Conservation (phyloP, 148 eudicot species). For the Vaccinium darrowii region DNA sequence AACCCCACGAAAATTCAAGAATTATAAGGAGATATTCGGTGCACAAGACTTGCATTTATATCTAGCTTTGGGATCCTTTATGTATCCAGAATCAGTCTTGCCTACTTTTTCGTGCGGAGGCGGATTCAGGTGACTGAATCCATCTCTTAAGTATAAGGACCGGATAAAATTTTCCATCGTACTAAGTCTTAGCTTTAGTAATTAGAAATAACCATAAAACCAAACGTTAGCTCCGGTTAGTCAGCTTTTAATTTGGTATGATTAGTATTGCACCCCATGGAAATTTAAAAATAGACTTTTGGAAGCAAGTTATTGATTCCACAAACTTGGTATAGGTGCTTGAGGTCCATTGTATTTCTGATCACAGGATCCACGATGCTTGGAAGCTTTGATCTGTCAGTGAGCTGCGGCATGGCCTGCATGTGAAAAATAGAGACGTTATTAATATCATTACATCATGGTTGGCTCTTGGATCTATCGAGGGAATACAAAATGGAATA, state of each 20-base stretch:
- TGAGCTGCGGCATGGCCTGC: conserved; percentile 92
- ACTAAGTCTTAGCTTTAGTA: not conserved
- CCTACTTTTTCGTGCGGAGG: not conserved
- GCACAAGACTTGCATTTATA: no score
- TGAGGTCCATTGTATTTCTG: conserved; percentile 69
- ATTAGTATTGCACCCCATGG: not conserved
- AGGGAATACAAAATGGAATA: not conserved
- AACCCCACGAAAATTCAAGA: no score
- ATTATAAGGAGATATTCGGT: no score
- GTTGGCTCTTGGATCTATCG: not conserved
- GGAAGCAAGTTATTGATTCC: not conserved
- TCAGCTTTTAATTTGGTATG: not conserved
- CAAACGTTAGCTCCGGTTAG: not conserved
- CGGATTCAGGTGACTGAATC: not conserved
- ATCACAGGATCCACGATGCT: conserved; percentile 77
- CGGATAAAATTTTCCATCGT: not conserved
- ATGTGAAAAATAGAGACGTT: conserved; percentile 1
- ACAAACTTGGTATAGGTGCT: conserved; percentile 83
- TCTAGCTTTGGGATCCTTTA: no score
- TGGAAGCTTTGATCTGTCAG: conserved; percentile 82
- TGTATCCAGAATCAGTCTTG: not conserved
- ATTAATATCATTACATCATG: not conserved
- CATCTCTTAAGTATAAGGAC: not conserved
- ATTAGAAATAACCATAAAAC: not conserved
- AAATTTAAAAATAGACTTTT: not conserved